phyloP scores from a whole-genome alignment of 1,139 yeast genomes.

The Geotrichum cucujoidarum region DNA sequence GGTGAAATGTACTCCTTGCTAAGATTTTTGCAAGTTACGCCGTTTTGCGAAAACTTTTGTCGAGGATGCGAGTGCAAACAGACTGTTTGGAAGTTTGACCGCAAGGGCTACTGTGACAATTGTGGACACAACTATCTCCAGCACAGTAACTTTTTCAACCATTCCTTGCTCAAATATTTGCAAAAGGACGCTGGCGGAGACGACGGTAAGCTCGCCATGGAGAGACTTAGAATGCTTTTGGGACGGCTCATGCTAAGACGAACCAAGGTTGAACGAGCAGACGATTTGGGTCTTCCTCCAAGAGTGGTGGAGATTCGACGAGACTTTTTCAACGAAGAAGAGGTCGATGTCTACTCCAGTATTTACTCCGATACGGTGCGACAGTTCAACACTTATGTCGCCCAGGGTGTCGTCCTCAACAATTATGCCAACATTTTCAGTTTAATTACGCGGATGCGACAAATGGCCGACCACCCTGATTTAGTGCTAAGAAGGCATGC shows the following conservation, averaged over 20 bases:
- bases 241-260: constrained; percentile 84
- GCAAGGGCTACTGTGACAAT: constrained; percentile 68
- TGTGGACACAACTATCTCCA: constrained; percentile 94
- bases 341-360: constrained; percentile 82
- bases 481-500: constrained; percentile 67
- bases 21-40: constrained; percentile 74
- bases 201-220: constrained; percentile 73
- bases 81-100: constrained; percentile 75
- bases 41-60: constrained; percentile 86
- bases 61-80: constrained; percentile 82
- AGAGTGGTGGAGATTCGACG: constrained; percentile 81
- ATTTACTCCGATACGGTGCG: constrained; percentile 82
- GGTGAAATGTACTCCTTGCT: constrained; percentile 93
- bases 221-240: constrained; percentile 65
- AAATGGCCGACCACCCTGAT: constrained; percentile 97
- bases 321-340: constrained; percentile 88
- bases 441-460: constrained; percentile 93
- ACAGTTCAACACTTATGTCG: constrained; percentile 78
- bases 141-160: constrained; percentile 92
- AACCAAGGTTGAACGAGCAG: constrained; percentile 93
- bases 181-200: constrained; percentile 78
- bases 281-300: constrained; percentile 95
- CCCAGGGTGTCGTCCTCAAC: constrained; percentile 90
- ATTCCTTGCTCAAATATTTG: constrained; percentile 87
- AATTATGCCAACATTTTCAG: constrained; percentile 97